Base-by-base conservation (phyloP, 1,284 basidiomycete species). In the Ustilago tritici region DNA sequence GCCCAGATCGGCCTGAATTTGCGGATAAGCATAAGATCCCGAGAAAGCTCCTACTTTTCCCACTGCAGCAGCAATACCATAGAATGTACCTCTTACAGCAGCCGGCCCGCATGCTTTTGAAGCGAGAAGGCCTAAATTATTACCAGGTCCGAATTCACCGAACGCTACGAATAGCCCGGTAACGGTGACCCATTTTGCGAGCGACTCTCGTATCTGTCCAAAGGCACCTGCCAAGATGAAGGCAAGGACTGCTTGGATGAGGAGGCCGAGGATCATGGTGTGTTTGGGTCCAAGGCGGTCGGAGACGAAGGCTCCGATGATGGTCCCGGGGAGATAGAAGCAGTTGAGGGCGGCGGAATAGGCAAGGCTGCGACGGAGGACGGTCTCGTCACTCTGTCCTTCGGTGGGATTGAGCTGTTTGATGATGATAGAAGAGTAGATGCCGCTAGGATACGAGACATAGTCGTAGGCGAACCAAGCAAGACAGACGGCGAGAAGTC, bases 101-200 rank as follows among this genome's bases (percentile, higher is more conserved):
- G 80, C 76, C 0, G 82, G 81, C 19, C 76, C 79, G 28, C 68
- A 70, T 0, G 77, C 75, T 61, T 84, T 83, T 64, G 56, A 64
- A 4, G 81, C 83, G 12, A 84, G 66, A 15, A 12, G 83, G 71
- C 84, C 84, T 14, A 85, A 70, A 53, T 81, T 79, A 53, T 85
- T 83, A 2, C 84, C 84, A 0, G 81, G 70, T 0, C 84, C 96
- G 56, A 93, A 86, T 87, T 94, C 93, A 56, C 94, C 94, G 71
- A 93, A 92, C 77, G 90, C 91, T 65, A 96, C 85, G 90, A 97
- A 98, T 61, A 97, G 91, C 10, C 95, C 95, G 81, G 96, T 97
- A 10, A 97, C 88, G 50, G 95, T 90, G 87, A 85, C 78, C 19
- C 87, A 80, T 0, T 67, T 80, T 46, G 93, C 93, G 72, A 78